phyloP scores from a whole-genome alignment of 2,329 filamentous ascomycete genomes.

The Penicillium sp. region DNA sequence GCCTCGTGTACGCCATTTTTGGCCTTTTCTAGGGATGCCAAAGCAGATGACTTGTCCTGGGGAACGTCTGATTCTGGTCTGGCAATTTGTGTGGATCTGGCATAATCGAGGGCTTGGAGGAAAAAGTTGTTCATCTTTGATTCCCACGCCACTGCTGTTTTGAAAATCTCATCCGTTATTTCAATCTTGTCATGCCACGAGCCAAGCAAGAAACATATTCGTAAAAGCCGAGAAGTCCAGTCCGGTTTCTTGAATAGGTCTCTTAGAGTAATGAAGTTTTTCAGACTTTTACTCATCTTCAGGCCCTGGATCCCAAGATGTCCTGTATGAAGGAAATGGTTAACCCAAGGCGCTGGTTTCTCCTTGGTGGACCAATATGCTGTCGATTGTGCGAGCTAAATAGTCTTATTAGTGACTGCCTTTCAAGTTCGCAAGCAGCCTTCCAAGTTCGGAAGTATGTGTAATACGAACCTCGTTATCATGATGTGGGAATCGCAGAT shows the following conservation, averaged over 20 bases:
- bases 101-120: slow-evolving; percentile 40
- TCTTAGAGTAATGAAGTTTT: slow-evolving; percentile 92
- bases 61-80: not conserved
- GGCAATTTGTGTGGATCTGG: not conserved
- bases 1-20: slow-evolving; percentile 58
- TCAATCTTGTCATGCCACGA: slow-evolving; percentile 89
- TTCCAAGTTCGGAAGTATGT: not conserved
- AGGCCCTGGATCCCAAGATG: slow-evolving; percentile 83
- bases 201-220: slow-evolving; percentile 84
- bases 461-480: slow-evolving; percentile 63
- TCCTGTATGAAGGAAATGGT: slow-evolving; percentile 94
- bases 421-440: not conserved
- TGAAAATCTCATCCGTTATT: slow-evolving; percentile 77
- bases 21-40: slow-evolving; percentile 48
- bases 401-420: not conserved
- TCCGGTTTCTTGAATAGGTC: slow-evolving; percentile 66
- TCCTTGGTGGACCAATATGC: slow-evolving; percentile 63
- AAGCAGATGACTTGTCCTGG: not conserved
- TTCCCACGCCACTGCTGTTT: slow-evolving; percentile 73
- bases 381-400: slow-evolving; percentile 70
- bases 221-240: slow-evolving; percentile 74
- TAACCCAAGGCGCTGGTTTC: slow-evolving; percentile 62
- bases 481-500: slow-evolving; percentile 86
- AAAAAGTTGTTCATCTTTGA: slow-evolving; percentile 70
- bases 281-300: slow-evolving; percentile 93